Evolutionary conservation across 2,329 filamentous ascomycete genomes (phyloP).

Genomic region (Aspergillus hortae): DNA sequence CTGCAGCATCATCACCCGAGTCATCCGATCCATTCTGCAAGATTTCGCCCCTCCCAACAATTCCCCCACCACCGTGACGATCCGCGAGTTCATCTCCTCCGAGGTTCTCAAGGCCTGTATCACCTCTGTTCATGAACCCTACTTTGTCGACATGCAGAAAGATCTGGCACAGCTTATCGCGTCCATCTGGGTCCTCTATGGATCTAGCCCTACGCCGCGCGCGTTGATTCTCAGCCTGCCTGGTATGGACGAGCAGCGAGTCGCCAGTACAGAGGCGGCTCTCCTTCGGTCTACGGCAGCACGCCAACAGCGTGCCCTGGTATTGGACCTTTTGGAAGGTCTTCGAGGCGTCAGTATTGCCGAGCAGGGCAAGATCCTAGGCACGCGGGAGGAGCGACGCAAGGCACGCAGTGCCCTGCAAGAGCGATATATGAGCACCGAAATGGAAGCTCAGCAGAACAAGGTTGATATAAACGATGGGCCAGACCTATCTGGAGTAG

Average conservation of each 20-base stretch:
- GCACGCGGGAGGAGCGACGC: conserved; percentile 37
- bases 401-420: conserved; percentile 42
- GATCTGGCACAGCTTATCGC: conserved; percentile 87
- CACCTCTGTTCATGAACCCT: conserved; percentile 86
- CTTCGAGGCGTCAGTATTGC: conserved; percentile 88
- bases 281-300: conserved; percentile 55
- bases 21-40: conserved; percentile 80
- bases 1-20: conserved; percentile 77
- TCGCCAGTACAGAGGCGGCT: conserved; percentile 62
- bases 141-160: conserved; percentile 94
- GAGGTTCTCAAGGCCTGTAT: conserved; percentile 89
- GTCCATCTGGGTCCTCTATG: conserved; percentile 75
- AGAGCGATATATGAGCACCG: conserved; percentile 42
- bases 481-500: conserved; percentile 50
- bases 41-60: conserved; percentile 61
- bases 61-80: conserved; percentile 57
- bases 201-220: conserved; percentile 66
- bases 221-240: conserved; percentile 76
- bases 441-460: conserved; percentile 40
- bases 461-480: conserved; percentile 45
- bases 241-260: conserved; percentile 65
- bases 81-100: conserved; percentile 84
- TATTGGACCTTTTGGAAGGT: conserved; percentile 80
- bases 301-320: conserved; percentile 74
- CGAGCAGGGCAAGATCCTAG: conserved; percentile 79